Base-by-base conservation (phyloP, 257 asterid species). In the Dorcoceras hygrometricum region DNA sequence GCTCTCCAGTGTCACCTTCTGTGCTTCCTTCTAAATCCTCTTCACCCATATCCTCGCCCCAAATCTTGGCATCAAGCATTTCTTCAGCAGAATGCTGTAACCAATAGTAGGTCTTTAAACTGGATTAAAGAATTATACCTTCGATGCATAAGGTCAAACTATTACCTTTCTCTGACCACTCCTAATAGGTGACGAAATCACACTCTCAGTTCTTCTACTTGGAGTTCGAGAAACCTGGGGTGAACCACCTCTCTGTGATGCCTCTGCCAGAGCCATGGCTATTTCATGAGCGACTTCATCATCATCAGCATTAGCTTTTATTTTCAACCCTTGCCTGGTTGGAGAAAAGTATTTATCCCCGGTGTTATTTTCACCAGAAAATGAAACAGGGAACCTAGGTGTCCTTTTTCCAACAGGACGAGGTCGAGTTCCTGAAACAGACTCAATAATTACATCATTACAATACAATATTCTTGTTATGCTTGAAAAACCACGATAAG, bases 391-490 rank as follows among this genome's bases (percentile, higher is more conserved):
- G 80, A 84, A 74, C 65, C 98, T 79, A 68, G 98, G 97, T 9
- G 98, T 92, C 76, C 98, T 85, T 76, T 87, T 89, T 39, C 98
- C 95, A 70, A 89, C 96, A 74, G 87, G 93, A 27, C 92, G 95
- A 79, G 93, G 91, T 58, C 83, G 81, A 77, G 84, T 86, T 66
- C 95, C 97, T 92, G 82, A 82, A 46, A 68, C 53, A 71, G 72
- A 69, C 46, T 68, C 79, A 62, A 70, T 25, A 4, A 31, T 73
- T 62, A 51, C 29, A 59, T 78, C 68, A 39, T 80, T 67, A 69
- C 71, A 61, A 16, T 78, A 71, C 71, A 66, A 65, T 54, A 60
- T 71, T 63, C 50, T 71, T 54, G 71, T 57, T 51, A 61, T 48
- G 67, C 66, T 66, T 55, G 54, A 43, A 43, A 14, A 0, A 43